Evolutionary conservation across 2,329 filamentous ascomycete genomes (phyloP), one percentile per base, ranked within the genome.

Genomic region (Aspergillus sp.): DNA sequence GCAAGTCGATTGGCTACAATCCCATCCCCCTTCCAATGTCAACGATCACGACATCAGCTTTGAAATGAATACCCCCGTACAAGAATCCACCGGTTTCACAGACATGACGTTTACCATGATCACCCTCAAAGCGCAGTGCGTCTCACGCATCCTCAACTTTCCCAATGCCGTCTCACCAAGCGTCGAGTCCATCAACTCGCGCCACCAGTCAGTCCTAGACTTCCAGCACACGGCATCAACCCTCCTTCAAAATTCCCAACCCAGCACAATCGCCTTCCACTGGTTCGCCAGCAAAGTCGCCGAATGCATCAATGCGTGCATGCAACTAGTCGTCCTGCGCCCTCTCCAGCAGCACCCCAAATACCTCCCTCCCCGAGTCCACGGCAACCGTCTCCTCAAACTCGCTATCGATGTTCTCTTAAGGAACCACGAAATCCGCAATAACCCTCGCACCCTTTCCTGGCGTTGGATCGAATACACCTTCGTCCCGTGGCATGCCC

Each of bases 401-500:
- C 56, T 73, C 22, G 67, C 71, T 2, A 67, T 66, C 2, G 63
- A 68, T 36, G 65, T 71, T 16, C 62, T 74, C 7, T 54, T 64
- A 16, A 62, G 54, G n/a, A 46, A 63, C 2, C 60, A 68, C 7
- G 58, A 66, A 31, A 52, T 63, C n/a, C 62, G 63, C 45, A 58
- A 39, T 22, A 65, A 74, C 47, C 68, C 66, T 7, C 62, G 62
- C 4, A 60, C 60, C 16, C 22, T 52, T 7, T 54, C 62, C 4
- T 74, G 69, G 69, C 59, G 54, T n/a, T 74, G 71, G 71, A 66
- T 69, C 26, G 64, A 63, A 2, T 63, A 61, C 4, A 52, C 72
- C 22, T 74, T 71, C 63, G 67, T 71, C 22, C 72, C 71, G 0
- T 74, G 72, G 72, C 72, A 74, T 46, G 68, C 63, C 2, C 63